Base-by-base conservation (phyloP, 345 rosid species). In the Lenwebbia sp. region DNA sequence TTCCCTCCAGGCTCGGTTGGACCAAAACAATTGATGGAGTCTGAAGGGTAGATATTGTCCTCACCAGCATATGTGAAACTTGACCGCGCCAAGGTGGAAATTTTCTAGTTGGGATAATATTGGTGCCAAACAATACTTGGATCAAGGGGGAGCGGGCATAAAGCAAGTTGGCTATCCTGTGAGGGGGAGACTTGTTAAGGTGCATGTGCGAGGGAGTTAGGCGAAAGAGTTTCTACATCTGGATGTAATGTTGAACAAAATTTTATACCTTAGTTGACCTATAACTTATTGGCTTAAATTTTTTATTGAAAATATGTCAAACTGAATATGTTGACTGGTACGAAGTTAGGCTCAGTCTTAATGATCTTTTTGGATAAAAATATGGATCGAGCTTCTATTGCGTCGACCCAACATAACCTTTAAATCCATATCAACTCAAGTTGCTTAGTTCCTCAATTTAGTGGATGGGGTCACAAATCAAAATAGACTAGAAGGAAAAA, bases 301-400 rank as follows among this genome's bases (percentile, higher is more conserved):
- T 17, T 65, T 2, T 15, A 9, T 65, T 33, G 3, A 15, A 17
- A 8, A 65, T 17, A 2, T 10, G 3, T 65, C 22, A 3, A 33
- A 33, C 3, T 8, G 0, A 0, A 65, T 17, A 65, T 30, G 41
- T 7, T 62, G 22, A 65, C 0, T 10, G 0, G 76, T 33, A 0
- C 9, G 25, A 23, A 65, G 25, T 65, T 65, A 37, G 5, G 44
- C 5, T 15, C 10, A 5, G 17, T 65, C 44, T 65, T 65, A 1
- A 25, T 65, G 44, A 47, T 47, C 47, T 44, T 44, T 44, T 6
- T 44, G 47, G 47, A 44, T 44, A 44, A 44, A 44, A 44, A 44
- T 6, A 44, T 44, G 7, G 9, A 44, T 1, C 47, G 8, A 44
- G 8, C 47, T 44, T 44, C 47, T 15, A 1, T 62, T 30, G 41